Conservation (phyloP, 192 early-diverging fungal species). For the Gorgonomyces haynaldii region DNA sequence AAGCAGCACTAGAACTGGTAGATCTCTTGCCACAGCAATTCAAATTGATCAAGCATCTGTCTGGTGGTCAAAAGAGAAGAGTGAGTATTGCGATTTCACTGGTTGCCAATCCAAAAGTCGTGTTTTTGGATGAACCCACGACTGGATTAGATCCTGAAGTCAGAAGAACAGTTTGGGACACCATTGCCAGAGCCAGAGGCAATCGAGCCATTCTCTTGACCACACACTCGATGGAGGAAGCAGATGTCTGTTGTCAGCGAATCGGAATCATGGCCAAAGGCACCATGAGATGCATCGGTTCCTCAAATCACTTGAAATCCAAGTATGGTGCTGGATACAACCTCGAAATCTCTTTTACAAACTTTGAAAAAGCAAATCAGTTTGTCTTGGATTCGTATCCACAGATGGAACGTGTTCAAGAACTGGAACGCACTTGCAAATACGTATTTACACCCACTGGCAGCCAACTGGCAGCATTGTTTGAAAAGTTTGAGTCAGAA, state of each 20-base stretch:
- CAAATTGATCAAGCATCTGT: constrained; percentile 38
- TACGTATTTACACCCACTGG: constrained; percentile 46
- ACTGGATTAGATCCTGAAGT: constrained; percentile 70
- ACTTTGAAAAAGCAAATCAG: constrained; percentile 18
- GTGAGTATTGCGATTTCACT: constrained; percentile 55
- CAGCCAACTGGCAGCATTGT: constrained; percentile 39
- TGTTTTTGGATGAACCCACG: constrained; percentile 49
- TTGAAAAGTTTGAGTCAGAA: constrained; percentile 49
- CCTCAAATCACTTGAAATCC: constrained; percentile 46
- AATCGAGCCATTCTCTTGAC: constrained; percentile 32
- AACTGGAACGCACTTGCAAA: constrained; percentile 36
- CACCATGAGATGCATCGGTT: constrained; percentile 44
- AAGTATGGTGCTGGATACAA: constrained; percentile 53
- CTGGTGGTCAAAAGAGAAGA: constrained; percentile 54
- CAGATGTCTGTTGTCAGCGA: constrained; percentile 43
- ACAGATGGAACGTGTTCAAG: constrained; percentile 21
- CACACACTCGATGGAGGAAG: constrained; percentile 67
- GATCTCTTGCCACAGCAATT: constrained; percentile 27
- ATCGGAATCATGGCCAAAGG: constrained; percentile 61
- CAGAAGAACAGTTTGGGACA: constrained; percentile 61
- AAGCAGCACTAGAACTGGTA: constrained; percentile 29
- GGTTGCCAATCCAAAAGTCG: constrained; percentile 41
- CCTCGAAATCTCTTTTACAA: constrained; percentile 14
- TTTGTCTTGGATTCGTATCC: constrained; percentile 41
- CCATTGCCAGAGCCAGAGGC: constrained; percentile 40